Percentiles rank a stretch among this genome's conserved stretches.
Evolutionary conservation across 495 filamentous ascomycete genomes (phyloP).

Genomic region (Daldinia childiae): DNA sequence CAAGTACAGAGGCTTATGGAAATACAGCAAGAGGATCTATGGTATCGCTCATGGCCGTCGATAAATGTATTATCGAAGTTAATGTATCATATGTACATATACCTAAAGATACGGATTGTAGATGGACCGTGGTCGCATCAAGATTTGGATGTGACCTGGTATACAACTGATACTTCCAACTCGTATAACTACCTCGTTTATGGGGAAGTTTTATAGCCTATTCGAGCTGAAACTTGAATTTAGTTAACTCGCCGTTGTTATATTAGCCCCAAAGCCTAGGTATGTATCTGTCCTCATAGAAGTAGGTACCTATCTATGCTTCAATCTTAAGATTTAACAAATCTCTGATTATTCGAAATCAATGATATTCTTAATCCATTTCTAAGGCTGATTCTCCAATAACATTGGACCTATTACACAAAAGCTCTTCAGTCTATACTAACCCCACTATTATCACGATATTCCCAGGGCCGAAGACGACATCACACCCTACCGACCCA

Average conservation of each 20-base stretch:
- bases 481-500: slow-evolving; percentile 20
- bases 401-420: slow-evolving; percentile 4
- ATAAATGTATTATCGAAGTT: slow-evolving; percentile 28
- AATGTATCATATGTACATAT: slow-evolving; percentile 41
- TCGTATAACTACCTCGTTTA: background rate
- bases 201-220: background rate
- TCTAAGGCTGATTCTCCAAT: slow-evolving; percentile 1
- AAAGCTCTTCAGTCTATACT: slow-evolving; percentile 9
- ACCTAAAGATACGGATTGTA: slow-evolving; percentile 29
- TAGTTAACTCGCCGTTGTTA: background rate
- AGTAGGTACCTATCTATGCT: background rate
- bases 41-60: slow-evolving; percentile 38
- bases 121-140: slow-evolving; percentile 8
- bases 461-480: slow-evolving; percentile 29
- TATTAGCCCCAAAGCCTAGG: background rate
- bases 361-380: background rate
- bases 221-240: background rate
- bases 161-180: background rate
- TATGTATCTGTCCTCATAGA: background rate
- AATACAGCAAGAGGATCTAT: slow-evolving; percentile 60
- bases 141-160: background rate
- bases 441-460: slow-evolving; percentile 35
- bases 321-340: background rate
- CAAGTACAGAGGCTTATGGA: slow-evolving; percentile 65
- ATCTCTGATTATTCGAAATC: background rate